A percentile compares a stretch with the other conserved stretches of the same genome.
These are phyloP conservation scores for Leonotis leonurus DNA, from an alignment of 257 asterid genomes.

Conservation along the genomic window DNA sequence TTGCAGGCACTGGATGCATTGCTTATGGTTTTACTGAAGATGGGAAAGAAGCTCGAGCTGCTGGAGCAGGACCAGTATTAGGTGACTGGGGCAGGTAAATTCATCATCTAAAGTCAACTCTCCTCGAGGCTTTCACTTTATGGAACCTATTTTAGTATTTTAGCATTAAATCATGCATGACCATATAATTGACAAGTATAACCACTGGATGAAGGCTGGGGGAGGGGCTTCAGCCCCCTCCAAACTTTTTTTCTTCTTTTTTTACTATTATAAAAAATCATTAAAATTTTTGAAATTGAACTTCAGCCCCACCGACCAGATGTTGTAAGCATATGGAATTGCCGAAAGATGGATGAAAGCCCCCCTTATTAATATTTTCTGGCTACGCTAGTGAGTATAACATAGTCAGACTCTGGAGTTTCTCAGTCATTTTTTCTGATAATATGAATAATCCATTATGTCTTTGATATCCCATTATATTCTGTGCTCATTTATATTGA, in stretches of 20 bases:
- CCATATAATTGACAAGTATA: neutral
- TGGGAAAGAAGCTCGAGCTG: slow-evolving; percentile 91
- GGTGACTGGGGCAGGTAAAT: slow-evolving; percentile 99
- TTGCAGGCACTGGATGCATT: slow-evolving; percentile 96
- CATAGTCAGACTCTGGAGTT: neutral
- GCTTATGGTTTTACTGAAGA: slow-evolving; percentile 89
- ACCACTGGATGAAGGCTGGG: too few species aligned
- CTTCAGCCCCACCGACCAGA: too few species aligned
- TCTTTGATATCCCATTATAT: neutral
- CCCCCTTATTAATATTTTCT: too few species aligned
- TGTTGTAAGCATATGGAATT: too few species aligned
- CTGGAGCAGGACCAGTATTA: slow-evolving; percentile 95
- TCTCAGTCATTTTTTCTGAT: slow-evolving; percentile 1
- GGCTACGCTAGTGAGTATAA: too few species aligned
- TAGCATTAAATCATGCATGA: neutral
- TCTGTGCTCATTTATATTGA: neutral
- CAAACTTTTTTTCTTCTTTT: too few species aligned
- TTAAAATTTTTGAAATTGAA: too few species aligned
- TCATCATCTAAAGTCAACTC: slow-evolving; percentile 4
- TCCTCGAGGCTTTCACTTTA: neutral
- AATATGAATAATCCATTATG: slow-evolving; percentile 8
- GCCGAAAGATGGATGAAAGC: too few species aligned
- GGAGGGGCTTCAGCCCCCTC: too few species aligned
- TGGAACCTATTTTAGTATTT: neutral
- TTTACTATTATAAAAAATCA: too few species aligned